Percentiles rank a stretch among this genome's conserved stretches.
Conservation (phyloP, 2,329 filamentous ascomycete species). For the Emericellopsis atlantica region DNA sequence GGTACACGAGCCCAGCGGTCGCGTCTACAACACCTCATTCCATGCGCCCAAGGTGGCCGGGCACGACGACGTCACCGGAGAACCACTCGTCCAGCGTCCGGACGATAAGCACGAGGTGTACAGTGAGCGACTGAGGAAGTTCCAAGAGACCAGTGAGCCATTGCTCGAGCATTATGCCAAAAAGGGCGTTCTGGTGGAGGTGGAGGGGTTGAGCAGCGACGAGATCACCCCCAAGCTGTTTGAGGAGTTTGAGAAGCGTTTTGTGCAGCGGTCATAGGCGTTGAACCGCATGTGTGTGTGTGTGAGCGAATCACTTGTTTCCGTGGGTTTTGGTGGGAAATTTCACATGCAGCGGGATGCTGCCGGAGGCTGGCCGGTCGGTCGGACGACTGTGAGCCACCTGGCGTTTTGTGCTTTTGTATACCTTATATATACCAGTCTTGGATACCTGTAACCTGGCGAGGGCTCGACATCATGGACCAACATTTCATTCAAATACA, state of each 20-base stretch:
- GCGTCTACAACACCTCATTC: constrained; percentile 92
- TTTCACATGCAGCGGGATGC: background rate
- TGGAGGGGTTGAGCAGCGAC: constrained; percentile 80
- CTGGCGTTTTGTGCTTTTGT: no score
- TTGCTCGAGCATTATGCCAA: constrained; percentile 81
- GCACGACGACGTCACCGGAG: constrained; percentile 82
- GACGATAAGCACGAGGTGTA: constrained; percentile 87
- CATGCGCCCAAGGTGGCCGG: constrained; percentile 73
- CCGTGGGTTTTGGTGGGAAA: background rate
- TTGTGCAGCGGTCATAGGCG: constrained; percentile 21
- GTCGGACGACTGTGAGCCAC: no score
- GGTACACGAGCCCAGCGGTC: constrained; percentile 83
- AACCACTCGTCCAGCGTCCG: constrained; percentile 65
- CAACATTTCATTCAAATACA: no score
- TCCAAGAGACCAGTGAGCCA: constrained; percentile 75
- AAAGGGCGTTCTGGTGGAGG: constrained; percentile 74
- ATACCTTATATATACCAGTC: no score
- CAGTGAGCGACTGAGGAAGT: constrained; percentile 66
- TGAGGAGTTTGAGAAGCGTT: constrained; percentile 67
- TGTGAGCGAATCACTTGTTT: background rate
- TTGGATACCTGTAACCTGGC: no score
- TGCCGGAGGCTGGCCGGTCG: background rate
- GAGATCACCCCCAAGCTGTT: constrained; percentile 91
- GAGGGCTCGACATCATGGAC: no score
- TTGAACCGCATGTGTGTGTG: background rate